phyloP scores from a whole-genome alignment of 2,329 filamentous ascomycete species.

The Aureobasidium vineae region DNA sequence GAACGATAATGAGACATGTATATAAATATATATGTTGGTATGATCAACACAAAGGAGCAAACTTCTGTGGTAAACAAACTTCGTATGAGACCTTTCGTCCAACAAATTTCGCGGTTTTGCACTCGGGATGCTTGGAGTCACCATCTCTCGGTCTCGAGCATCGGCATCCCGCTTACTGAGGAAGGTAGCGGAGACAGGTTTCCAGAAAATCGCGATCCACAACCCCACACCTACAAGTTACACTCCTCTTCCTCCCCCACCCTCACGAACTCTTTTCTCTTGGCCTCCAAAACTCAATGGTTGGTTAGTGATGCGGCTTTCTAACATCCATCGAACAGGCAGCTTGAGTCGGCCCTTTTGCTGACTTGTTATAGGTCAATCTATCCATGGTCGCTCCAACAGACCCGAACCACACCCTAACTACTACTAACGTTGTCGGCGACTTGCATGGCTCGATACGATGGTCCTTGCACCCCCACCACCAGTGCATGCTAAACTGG shows the following conservation, averaged over 20 bases:
- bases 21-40: background rate
- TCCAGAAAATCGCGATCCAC: background rate
- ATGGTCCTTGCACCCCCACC: conserved; percentile 10
- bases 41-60: background rate
- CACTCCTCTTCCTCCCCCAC: background rate
- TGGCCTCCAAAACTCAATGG: background rate
- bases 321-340: background rate
- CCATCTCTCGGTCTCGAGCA: background rate
- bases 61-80: background rate
- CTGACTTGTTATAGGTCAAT: background rate
- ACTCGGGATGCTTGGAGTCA: background rate
- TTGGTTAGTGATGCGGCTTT: background rate
- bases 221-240: conserved; percentile 5
- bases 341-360: conserved; percentile 14
- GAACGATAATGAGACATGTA: background rate
- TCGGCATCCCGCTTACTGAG: conserved; percentile 13
- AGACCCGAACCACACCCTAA: background rate
- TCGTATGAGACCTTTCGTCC: background rate
- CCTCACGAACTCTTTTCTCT: background rate
- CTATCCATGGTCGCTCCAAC: background rate
- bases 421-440: background rate
- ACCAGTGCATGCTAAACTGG: background rate
- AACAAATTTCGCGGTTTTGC: background rate
- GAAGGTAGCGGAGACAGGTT: background rate
- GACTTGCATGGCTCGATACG: background rate